Percentiles rank a stretch among this genome's conserved stretches.
Conservation (phyloP, 1,139 yeast species). For the Magnusiomyces paraingens region DNA sequence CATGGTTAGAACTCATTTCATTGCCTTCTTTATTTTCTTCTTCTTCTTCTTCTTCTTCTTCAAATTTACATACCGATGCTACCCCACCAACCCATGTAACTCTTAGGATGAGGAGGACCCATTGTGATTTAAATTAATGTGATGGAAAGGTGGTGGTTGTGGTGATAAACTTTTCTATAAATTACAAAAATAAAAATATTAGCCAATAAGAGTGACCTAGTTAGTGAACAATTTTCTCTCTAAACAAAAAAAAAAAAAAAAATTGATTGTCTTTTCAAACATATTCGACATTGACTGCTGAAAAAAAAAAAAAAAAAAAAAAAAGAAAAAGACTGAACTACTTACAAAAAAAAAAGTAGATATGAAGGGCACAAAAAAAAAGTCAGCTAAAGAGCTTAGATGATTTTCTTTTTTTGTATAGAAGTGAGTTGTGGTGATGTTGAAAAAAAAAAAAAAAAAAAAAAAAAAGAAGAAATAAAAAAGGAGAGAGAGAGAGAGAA, state of each 20-base stretch:
- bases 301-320: no score
- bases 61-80: conserved; percentile 38
- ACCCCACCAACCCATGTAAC: conserved; percentile 99
- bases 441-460: neutral
- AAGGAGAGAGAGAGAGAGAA: neutral
- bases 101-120: conserved; percentile 70
- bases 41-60: neutral
- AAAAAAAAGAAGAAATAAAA: neutral
- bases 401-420: neutral
- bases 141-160: conserved; percentile 8
- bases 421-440: neutral
- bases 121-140: conserved; percentile 32
- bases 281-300: no score
- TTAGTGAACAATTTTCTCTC: no score
- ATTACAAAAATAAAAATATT: no score
- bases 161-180: no score
- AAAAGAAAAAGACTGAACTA: neutral
- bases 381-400: no score
- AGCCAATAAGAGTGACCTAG: neutral
- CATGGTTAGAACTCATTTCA: neutral
- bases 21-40: no score
- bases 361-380: no score
- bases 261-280: neutral
- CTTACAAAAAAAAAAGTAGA: no score
- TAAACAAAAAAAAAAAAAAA: no score